Evolutionary conservation across 2,329 filamentous ascomycete species (phyloP).

Genomic region (Fusarium odoratissimum): DNA sequence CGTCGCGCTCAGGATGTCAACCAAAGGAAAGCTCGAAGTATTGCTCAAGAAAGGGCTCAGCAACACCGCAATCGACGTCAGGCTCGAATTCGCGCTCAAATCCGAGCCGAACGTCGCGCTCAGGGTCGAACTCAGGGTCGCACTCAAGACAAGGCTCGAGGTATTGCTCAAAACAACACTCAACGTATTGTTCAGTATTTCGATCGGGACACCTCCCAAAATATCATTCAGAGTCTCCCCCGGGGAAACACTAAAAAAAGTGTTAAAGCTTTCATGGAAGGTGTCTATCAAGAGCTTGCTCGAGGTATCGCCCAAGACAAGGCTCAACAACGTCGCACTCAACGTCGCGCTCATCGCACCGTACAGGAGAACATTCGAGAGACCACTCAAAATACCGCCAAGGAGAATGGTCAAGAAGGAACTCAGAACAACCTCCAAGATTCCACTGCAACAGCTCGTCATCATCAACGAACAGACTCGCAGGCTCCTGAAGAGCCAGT

Average conservation of each 20-base stretch:
- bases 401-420: not conserved
- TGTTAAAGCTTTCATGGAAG: not conserved
- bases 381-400: not conserved
- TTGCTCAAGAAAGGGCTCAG: not conserved
- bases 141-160: not conserved
- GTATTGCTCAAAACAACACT: not conserved
- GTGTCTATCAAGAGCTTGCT: not conserved
- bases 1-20: not conserved
- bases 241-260: not conserved
- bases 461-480: not conserved
- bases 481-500: not conserved
- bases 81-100: not conserved
- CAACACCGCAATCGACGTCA: not conserved
- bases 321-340: not conserved
- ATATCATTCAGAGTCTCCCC: not conserved
- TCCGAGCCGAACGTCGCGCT: not conserved
- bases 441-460: not conserved
- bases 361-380: not conserved
- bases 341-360: not conserved
- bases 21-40: not conserved
- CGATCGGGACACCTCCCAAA: not conserved
- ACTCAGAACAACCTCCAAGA: not conserved
- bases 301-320: not conserved
- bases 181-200: not conserved
- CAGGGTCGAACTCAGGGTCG: not conserved